These are phyloP conservation scores for Populus nigra DNA, from an alignment of 345 rosid genomes.

Conservation along the genomic window DNA sequence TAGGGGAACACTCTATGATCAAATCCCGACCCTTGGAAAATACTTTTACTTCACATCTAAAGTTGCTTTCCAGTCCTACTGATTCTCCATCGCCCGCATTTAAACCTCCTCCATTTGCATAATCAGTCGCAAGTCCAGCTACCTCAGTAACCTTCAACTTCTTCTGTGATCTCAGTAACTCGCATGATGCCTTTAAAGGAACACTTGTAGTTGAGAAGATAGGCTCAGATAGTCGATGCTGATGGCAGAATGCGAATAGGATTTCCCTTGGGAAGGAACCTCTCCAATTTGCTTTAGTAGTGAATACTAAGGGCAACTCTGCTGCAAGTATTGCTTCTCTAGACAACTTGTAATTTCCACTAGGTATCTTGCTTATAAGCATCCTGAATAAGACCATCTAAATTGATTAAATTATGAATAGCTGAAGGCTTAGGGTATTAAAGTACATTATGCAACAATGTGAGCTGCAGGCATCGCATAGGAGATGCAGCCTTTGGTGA, in stretches of 20 bases:
- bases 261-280: constrained; percentile 81
- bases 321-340: constrained; percentile 67
- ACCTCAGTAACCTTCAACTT: constrained; percentile 44
- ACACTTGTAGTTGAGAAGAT: constrained; percentile 36
- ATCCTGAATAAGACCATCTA: constrained; percentile 39
- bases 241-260: constrained; percentile 70
- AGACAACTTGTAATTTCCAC: constrained; percentile 77
- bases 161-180: constrained; percentile 48
- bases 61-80: constrained; percentile 34
- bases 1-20: constrained; percentile 63
- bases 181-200: constrained; percentile 44
- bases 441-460: too few relatives aligned
- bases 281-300: constrained; percentile 77
- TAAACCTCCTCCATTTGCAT: constrained; percentile 31
- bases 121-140: constrained; percentile 26
- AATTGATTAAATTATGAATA: too few relatives aligned
- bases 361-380: constrained; percentile 63
- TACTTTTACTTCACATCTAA: constrained; percentile 66
- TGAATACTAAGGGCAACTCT: constrained; percentile 61
- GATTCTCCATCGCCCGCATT: constrained; percentile 22
- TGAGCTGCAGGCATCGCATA: too few relatives aligned
- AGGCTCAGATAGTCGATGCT: constrained; percentile 77
- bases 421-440: neutral
- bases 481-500: too few relatives aligned
- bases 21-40: constrained; percentile 57